These are phyloP conservation scores for Paraurostyla sp. DNA, from an alignment of 73 alveolate genomes.

Conservation along the genomic window DNA sequence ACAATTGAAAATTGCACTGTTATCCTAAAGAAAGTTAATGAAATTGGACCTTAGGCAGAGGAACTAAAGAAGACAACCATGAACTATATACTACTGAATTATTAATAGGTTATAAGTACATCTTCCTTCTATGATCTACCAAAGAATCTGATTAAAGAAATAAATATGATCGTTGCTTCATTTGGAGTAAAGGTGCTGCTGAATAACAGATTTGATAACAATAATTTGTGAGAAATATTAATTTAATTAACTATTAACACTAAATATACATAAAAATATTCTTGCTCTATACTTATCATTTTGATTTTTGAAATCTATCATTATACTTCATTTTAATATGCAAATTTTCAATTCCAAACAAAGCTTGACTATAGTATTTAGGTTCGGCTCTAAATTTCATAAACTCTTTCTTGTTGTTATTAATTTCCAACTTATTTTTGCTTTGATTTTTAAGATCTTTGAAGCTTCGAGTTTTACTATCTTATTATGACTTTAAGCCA, in stretches of 20 bases:
- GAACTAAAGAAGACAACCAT: conserved; percentile 56
- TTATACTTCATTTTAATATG: not conserved
- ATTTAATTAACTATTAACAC: not conserved
- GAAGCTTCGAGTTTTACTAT: too few species aligned
- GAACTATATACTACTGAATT: conserved; percentile 46
- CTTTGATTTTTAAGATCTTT: not conserved
- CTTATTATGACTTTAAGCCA: too few species aligned
- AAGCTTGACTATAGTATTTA: not conserved
- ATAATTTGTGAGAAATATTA: not conserved
- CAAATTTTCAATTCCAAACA: not conserved
- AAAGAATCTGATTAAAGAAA: conserved; percentile 31
- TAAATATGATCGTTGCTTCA: conserved; percentile 25
- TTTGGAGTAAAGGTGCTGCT: conserved; percentile 39
- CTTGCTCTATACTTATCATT: not conserved
- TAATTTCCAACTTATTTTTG: not conserved
- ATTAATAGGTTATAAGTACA: conserved; percentile 56
- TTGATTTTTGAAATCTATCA: not conserved
- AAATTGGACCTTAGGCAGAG: conserved; percentile 59
- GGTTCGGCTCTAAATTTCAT: not conserved
- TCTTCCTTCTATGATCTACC: conserved; percentile 57
- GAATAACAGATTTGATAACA: conserved; percentile 27
- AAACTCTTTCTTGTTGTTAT: too few species aligned
- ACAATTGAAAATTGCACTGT: conserved; percentile 45
- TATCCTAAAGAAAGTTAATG: conserved; percentile 35
- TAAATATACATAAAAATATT: not conserved